Base-by-base conservation (phyloP, 1,284 basidiomycete genomes). In the Marasmius tenuissimus region DNA sequence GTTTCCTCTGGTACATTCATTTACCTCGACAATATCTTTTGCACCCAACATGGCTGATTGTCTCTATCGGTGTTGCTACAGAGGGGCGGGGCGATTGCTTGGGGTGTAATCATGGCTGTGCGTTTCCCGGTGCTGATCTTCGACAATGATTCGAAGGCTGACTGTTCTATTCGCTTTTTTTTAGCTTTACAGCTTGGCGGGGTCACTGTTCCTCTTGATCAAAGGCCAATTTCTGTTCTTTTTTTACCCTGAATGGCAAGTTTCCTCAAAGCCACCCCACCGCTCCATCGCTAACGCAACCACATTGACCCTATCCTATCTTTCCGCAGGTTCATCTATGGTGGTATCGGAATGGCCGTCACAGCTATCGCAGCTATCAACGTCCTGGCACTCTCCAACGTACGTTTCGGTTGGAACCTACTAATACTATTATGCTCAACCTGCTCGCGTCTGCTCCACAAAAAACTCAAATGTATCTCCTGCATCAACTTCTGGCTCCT, bases 11-110 rank as follows among this genome's bases (percentile, higher is more conserved):
- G 88, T 88, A 71, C 69, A 85, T 77, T 57, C 58, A 55, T 49
- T 56, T n/a, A 62, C 57, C 57, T 16, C 35, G 33, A 10, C 35
- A 52, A 12, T 39, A 16, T 57, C 49, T 7, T 56, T 50, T 37
- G 6, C 53, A 33, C 40, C 58, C 56, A 58, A 55, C 45, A 55
- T 60, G 67, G 66, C 64, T 55, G 68, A 63, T 68, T 75, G 70
- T 73, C 73, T 63, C 66, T 67, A 65, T 66, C 63, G 63, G 68
- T 62, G 63, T 71, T 65, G 64, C 59, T n/a, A 35, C 68, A 89
- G 87, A 82, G 86, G 69, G 85, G 77, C 73, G 90, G 90, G 71
- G 88, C 89, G 59, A 92, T 92, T 68, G 88, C 86, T 50, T 92
- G 88, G 89, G 86, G 78, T 65, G 78, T 86, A 62, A 67, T 87